Conservation (phyloP, 345 rosid species). For the Citrus glauca region DNA sequence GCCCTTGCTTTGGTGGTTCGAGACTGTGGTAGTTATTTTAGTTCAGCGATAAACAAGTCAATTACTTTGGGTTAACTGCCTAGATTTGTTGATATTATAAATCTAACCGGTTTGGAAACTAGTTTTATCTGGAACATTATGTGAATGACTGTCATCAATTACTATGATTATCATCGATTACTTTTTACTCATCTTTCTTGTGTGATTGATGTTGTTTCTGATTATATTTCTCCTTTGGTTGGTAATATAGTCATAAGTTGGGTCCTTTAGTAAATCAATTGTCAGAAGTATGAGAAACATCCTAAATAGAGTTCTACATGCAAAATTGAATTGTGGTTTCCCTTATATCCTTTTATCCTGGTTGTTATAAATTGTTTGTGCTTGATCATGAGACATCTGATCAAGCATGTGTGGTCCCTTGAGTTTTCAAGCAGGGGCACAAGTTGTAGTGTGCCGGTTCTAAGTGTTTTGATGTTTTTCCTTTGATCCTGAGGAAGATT, state of each 20-base stretch:
- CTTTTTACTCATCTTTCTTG: background rate
- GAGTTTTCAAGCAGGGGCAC: background rate
- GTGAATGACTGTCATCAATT: background rate
- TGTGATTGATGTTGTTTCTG: background rate
- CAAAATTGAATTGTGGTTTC: background rate
- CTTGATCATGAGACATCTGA: background rate
- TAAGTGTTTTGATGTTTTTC: background rate
- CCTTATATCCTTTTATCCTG: background rate
- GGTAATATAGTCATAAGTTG: background rate
- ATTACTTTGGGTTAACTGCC: background rate
- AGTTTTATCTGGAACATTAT: background rate
- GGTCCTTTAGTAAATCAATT: background rate
- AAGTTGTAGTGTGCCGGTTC: background rate
- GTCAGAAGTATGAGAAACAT: background rate
- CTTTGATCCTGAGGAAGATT: background rate
- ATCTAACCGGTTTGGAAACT: background rate
- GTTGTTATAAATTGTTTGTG: background rate
- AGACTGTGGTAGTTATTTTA: background rate
- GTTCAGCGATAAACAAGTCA: background rate
- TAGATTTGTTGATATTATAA: background rate
- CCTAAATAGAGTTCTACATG: background rate
- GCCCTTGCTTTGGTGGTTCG: background rate
- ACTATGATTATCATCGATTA: background rate
- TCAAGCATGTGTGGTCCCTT: background rate
- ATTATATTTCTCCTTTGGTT: background rate